Evolutionary conservation across 2,329 filamentous ascomycete genomes (phyloP), one percentile per base, ranked within the genome.

Genomic region (Amauroascus verrucosus): DNA sequence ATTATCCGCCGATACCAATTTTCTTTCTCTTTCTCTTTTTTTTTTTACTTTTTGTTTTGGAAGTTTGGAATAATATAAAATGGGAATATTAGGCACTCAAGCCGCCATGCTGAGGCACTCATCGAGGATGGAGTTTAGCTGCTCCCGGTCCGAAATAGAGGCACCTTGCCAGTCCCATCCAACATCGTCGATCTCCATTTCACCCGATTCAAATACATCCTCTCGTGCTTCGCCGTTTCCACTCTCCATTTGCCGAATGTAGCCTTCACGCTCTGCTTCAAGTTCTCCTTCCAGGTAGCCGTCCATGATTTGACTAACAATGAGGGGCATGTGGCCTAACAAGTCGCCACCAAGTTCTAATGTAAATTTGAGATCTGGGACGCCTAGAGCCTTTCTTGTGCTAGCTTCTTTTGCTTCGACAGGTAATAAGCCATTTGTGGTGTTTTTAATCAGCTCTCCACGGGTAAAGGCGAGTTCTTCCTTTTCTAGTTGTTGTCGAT

Each of bases 401-500:
- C 80, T 80, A 14, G 85, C 83, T 51, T 85, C 84, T 64, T 86
- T 88, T 2, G 86, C 81, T 68, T 96, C 89, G 33, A 89, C 73
- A 0, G 90, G 91, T 5, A 96, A 71, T 26, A 95, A 70, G 1
- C 89, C 89, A 46, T 80, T 84, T 18, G 71, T 68, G 56, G 85
- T 84, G 55, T 89, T 86, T 59, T 87, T 78, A 16, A 79, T 74
- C 1, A 94, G 67, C 61, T 90, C 86, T 3, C 89, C 88, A n/a
- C 81, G 77, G 38, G 82, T 77, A 24, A 80, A 82, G 0, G 81
- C 79, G 41, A 84, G 78, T 65, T 95, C 89, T 67, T 96, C 90
- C 45, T 76, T 75, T 52, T 82, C 80, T 9, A 95, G 75, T 65
- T 88, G 86, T 55, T 79, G 77, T 58, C 81, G 82, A 69, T 91